Evolutionary conservation across 352 stramenopile species (phyloP), one percentile per base, ranked within the genome.

Genomic region (Globisporangium uncinulatum): DNA sequence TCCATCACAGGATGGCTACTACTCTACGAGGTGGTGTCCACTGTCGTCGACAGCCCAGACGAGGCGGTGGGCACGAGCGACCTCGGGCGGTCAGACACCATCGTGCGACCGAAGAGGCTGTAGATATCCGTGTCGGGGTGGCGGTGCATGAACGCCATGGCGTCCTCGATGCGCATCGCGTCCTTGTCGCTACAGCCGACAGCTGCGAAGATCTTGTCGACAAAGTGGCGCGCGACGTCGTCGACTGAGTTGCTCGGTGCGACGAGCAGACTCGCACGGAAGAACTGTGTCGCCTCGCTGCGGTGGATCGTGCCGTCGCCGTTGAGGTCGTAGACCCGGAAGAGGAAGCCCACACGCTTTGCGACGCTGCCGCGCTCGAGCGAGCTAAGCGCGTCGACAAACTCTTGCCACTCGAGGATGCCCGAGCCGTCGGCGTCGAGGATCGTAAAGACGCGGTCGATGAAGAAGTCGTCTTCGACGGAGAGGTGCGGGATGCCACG

Each of bases 311-410:
- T 71, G 37, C 69, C 73, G 56, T 86, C 77, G 19, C 74, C 73
- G 34, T 89, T 86, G 15, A 88, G 50, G 49, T 92, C 81, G 61
- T 92, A 92, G 3, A 83, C 77, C n/a, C 76, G 71, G 60, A 92
- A 92, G 17, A 92, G 68, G 47, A 92, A 86, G 7, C 61, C 62
- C 3, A 88, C 69, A 20, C 81, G 71, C 21, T 79, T 71, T 13
- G 65, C 51, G 11, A 72, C 46, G 42, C 79, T 78, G 15, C 79
- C 79, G 32, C 87, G 87, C 41, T 92, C 81, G 0, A 89, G 61
- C 20, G 79, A 71, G 34, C 73, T 79, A 31, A 92, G 71, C 31
- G 81, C 81, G 6, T 77, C 73, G 45, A 92, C 70, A 43, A 92
- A 92, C 60, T 92, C 77, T 0, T 74, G 61, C 81, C 81, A 92